Evolutionary conservation across 768 basidiomycete genomes (phyloP), one percentile per base, ranked within the genome.

Genomic region (Plicaturopsis crispa): DNA sequence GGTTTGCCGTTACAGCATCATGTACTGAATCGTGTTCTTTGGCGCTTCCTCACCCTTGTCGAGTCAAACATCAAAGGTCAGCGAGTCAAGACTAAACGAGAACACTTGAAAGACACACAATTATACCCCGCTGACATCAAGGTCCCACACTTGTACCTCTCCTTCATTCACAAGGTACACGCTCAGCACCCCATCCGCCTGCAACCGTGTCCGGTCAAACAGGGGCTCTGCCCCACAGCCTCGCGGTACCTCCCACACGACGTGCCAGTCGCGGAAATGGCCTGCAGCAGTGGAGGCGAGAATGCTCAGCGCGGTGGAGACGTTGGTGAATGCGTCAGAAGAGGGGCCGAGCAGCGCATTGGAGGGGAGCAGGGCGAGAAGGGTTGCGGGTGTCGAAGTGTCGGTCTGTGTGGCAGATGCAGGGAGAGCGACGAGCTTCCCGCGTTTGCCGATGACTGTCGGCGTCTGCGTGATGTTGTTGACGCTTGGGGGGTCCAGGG

Each of bases 381-480:
- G 42, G 6, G 43, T 48, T n/a, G n/a, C n/a, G n/a, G n/a, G n/a
- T n/a, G n/a, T n/a, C n/a, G n/a, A n/a, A n/a, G n/a, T n/a, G 12
- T 39, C 13, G 13, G 18, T 21, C n/a, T n/a, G n/a, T n/a, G n/a
- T n/a, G n/a, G n/a, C n/a, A n/a, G n/a, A n/a, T 21, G 35, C 33
- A 4, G 44, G 37, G 26, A 43, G 38, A 6, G 45, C 38, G 24
- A 51, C 56, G 26, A 62, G 48, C 43, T 62, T 64, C 21, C 61
- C 62, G 40, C 61, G 56, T 40, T 65, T 63, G 23, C 63, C 62
- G 44, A 58, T 62, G 24, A 59, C 56, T 3, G 59, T 62, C 1
- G 59, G 59, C 10, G 60, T 61, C 20, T 43, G 48, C 4, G 62
- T 63, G 31, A 62, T 50, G 50, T 62, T 64, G 43, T 61, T 57